Conservation (phyloP, 2,329 filamentous ascomycete species). For the Cercospora berteroae region DNA sequence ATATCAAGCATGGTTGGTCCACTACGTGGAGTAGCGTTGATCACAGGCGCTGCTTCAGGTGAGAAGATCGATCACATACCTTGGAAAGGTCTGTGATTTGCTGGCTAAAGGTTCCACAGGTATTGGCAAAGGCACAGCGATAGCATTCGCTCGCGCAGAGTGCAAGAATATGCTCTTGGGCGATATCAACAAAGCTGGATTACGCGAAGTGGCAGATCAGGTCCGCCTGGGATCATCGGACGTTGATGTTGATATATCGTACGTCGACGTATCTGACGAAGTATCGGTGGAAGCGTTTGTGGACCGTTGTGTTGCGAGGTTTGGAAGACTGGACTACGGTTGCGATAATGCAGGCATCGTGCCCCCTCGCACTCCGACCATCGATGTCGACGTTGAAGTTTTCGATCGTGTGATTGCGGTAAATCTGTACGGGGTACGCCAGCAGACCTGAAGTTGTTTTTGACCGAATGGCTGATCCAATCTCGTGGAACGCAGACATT, state of each 20-base stretch:
- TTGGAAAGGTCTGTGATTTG: background rate
- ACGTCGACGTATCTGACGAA: background rate
- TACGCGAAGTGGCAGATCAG: background rate
- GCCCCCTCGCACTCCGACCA: background rate
- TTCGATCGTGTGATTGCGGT: background rate
- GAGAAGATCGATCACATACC: background rate
- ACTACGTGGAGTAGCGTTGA: background rate
- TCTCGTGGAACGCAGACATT: background rate
- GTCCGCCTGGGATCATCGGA: background rate
- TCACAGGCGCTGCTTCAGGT: background rate
- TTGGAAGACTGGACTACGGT: background rate
- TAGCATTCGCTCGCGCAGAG: background rate
- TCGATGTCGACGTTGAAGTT: background rate
- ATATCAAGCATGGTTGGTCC: background rate
- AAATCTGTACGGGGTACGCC: background rate
- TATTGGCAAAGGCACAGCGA: background rate
- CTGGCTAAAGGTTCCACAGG: background rate
- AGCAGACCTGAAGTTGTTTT: background rate
- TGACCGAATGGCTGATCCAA: background rate
- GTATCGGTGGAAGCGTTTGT: background rate
- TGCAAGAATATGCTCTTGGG: background rate
- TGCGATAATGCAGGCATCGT: background rate
- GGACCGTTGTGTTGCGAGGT: background rate
- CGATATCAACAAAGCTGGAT: background rate
- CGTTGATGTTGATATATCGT: background rate